Evolutionary conservation across 2,329 filamentous ascomycete species (phyloP).

Genomic region (Hymenoscyphus albidus): DNA sequence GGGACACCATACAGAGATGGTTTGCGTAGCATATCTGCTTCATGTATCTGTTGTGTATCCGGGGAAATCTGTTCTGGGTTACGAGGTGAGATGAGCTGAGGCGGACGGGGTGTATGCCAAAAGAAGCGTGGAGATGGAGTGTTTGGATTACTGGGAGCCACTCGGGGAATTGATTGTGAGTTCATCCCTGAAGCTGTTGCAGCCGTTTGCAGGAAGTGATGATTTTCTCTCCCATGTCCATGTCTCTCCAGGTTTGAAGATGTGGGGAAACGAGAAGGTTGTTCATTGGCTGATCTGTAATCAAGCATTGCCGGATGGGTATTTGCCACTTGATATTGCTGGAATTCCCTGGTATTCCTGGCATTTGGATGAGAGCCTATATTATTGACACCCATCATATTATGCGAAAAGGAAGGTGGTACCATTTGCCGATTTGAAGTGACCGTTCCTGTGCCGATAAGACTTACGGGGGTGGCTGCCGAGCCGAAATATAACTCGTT

Average conservation of each 20-base stretch:
- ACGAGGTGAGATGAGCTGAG: background rate
- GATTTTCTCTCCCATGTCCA: background rate
- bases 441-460: background rate
- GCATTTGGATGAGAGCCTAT: background rate
- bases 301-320: background rate
- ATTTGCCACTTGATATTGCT: background rate
- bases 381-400: background rate
- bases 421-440: background rate
- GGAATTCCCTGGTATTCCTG: background rate
- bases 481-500: constrained; percentile 2
- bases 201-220: background rate
- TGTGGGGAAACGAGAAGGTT: background rate
- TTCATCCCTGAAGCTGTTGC: background rate
- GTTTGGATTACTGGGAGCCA: background rate
- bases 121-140: background rate
- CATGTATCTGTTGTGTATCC: background rate
- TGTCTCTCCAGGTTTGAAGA: background rate
- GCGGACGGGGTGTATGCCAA: constrained; percentile 1
- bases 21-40: constrained; percentile 25
- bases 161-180: background rate
- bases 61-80: background rate
- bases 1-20: constrained; percentile 31
- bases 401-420: background rate
- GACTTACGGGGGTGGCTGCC: background rate
- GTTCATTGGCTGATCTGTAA: background rate